phyloP scores from a whole-genome alignment of 139 green algal genomes.

The Chlamydomonas sphaeroides region DNA sequence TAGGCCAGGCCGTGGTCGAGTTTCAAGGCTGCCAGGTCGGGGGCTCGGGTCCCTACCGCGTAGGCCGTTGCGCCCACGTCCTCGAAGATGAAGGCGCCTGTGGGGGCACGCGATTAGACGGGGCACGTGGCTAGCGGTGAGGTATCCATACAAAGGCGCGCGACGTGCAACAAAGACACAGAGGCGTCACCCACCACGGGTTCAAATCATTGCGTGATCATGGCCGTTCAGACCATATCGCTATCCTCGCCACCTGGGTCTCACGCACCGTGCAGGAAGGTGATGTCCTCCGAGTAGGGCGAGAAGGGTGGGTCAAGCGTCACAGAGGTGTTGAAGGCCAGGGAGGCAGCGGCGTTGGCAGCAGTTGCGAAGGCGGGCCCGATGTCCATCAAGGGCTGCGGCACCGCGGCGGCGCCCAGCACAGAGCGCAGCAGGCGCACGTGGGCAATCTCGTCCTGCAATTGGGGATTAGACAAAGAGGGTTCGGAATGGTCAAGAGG shows the following conservation, averaged over 20 bases:
- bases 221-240: no score
- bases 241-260: no score
- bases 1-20: no score
- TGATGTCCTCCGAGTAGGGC: conserved; percentile 59
- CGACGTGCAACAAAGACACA: no score
- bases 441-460: conserved; percentile 64
- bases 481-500: no score
- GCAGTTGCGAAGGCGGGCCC: conserved; percentile 52
- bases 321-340: conserved; percentile 37
- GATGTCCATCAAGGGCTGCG: conserved; percentile 35
- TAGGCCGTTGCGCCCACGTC: conserved; percentile 59
- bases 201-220: no score
- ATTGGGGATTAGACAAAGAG: no score
- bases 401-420: conserved; percentile 28
- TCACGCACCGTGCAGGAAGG: conserved; percentile 68
- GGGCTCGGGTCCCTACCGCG: background rate
- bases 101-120: no score
- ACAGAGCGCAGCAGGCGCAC: conserved; percentile 46
- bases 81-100: conserved; percentile 73
- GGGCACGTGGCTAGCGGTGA: no score
- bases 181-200: no score
- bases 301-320: conserved; percentile 56
- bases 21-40: no score
- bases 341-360: conserved; percentile 61
- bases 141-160: no score